Base-by-base conservation (phyloP, 805 yeast species). In the Middelhovenomyces tepae region DNA sequence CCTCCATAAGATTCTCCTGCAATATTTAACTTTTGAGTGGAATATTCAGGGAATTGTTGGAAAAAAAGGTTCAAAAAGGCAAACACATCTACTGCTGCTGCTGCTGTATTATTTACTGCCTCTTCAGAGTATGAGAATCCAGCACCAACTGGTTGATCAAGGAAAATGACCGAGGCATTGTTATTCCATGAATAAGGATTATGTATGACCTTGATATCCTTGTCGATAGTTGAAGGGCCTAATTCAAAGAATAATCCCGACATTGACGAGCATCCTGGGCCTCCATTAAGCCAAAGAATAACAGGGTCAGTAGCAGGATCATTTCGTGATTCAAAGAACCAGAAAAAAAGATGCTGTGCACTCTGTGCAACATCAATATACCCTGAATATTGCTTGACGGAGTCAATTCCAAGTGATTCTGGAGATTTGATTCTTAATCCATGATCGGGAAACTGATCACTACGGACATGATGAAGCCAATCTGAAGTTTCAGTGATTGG, bases 1-100 rank as follows among this genome's bases (percentile, higher is more conserved):
- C 96, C 95, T 13, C 89, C 95, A 51, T 87, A 86, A 6, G 93
- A 80, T 55, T 86, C 95, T 45, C 95, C 95, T 27, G 95, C 79
- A 54, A 86, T 81, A 57, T 85, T 94, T 71, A 86, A 81, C 31
- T 67, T 67, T 37, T 38, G 29, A 36, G 67, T 57, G 20, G 64
- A 50, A 54, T 75, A 75, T 50, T 83, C 71, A 22, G 95, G 93
- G 67, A 83, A 85, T 48, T 76, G 75, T 54, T 76, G 72, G 69
- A 78, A 89, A 62, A 89, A 87, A 44, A 86, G 64, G 47, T 77
- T 78, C 52, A 89, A 65, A 54, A 91, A 86, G 1, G 85, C 78
- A 50, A 74, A 83, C 13, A 86, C 93, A 51, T 89, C 97, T 50
- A 71, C 71, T 24, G 85, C 94, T 20, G 96, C 96, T 30, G 86